These are phyloP conservation scores for Fraxinus ornus DNA, from an alignment of 305 asterid species.

Conservation along the genomic window DNA sequence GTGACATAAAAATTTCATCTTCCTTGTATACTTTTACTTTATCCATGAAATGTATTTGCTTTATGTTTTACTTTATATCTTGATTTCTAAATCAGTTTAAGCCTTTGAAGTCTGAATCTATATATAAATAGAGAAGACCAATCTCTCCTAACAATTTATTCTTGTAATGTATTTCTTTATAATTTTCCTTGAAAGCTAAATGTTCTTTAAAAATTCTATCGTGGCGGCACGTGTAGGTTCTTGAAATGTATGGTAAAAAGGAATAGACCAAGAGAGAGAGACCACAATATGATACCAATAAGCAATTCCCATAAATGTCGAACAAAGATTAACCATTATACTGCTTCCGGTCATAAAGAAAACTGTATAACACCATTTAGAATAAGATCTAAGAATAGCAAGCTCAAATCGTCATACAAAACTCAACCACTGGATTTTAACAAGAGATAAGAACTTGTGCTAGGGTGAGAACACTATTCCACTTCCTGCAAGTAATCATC, in stretches of 20 bases:
- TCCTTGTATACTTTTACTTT: not conserved
- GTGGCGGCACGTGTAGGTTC: not conserved
- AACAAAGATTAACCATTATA: not conserved
- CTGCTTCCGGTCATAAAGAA: not conserved
- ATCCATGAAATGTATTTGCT: not conserved
- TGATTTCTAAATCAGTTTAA: not conserved
- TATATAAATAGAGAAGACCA: not conserved
- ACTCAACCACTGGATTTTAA: not conserved
- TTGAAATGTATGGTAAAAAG: not conserved
- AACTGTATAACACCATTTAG: not conserved
- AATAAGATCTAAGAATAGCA: not conserved
- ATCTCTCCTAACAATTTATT: not conserved
- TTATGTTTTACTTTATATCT: not conserved
- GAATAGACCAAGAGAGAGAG: not conserved
- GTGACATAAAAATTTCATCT: not conserved
- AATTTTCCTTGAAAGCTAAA: not conserved
- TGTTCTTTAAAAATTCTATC: not conserved
- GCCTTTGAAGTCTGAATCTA: not conserved
- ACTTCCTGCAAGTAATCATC: slow-evolving; percentile 62
- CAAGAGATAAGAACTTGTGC: not conserved
- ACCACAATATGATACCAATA: not conserved
- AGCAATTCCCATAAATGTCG: not conserved
- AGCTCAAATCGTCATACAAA: not conserved
- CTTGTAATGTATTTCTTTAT: not conserved
- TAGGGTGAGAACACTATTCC: slow-evolving; percentile 29